These are phyloP conservation scores for Austroboletus rostrupii DNA, from an alignment of 1,284 basidiomycete species.

Conservation along the genomic window DNA sequence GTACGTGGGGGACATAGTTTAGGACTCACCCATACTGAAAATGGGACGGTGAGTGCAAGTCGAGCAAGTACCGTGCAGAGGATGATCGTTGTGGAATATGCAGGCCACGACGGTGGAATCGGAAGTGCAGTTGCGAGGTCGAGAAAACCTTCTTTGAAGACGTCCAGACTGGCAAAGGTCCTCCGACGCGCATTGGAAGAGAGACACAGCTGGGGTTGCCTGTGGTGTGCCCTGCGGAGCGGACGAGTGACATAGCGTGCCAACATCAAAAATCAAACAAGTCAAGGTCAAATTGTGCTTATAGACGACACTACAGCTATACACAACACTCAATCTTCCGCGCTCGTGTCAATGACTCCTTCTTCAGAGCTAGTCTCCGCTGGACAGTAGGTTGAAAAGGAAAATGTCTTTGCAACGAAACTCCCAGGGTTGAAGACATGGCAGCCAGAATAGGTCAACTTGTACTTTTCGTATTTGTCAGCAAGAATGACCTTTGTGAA, in stretches of 20 bases:
- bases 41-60: slow-evolving; percentile 64
- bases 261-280: slow-evolving; percentile 29
- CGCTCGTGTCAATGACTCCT: slow-evolving; percentile 42
- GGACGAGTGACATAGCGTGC: slow-evolving; percentile 14
- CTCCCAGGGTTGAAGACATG: slow-evolving; percentile 98
- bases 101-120: slow-evolving; percentile 58
- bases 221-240: slow-evolving; percentile 6
- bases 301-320: neutral
- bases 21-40: slow-evolving; percentile 73
- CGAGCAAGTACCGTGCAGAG: slow-evolving; percentile 67
- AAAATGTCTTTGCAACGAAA: slow-evolving; percentile 75
- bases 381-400: slow-evolving; percentile 88
- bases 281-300: neutral
- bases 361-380: slow-evolving; percentile 73
- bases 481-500: slow-evolving; percentile 80
- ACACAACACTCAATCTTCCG: slow-evolving; percentile 25
- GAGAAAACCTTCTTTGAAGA: slow-evolving; percentile 48
- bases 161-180: slow-evolving; percentile 38
- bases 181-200: slow-evolving; percentile 15
- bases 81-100: slow-evolving; percentile 77
- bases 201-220: neutral
- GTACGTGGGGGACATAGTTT: slow-evolving; percentile 2
- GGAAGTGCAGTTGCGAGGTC: slow-evolving; percentile 69
- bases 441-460: slow-evolving; percentile 96
- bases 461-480: slow-evolving; percentile 94